Evolutionary conservation across 257 asterid species (phyloP).

Genomic region (Linaria vulgaris): DNA sequence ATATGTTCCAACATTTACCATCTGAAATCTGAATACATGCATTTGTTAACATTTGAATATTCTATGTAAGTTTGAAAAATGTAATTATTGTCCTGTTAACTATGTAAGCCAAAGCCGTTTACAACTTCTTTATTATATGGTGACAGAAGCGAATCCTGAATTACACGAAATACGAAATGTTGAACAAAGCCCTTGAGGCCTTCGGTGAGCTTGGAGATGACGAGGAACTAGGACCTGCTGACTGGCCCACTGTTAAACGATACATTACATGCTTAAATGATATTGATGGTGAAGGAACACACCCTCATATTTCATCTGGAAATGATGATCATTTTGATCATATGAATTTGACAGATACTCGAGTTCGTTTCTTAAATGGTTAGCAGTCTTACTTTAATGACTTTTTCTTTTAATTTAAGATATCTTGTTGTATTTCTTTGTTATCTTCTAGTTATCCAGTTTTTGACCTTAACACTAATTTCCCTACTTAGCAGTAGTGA

Average conservation of each 20-base stretch:
- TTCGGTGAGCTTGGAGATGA: constrained; percentile 93
- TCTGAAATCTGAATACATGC: constrained; percentile 8
- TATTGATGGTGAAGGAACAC: constrained; percentile 59
- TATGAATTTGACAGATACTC: constrained; percentile 74
- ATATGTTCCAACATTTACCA: not conserved
- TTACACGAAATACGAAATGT: constrained; percentile 86
- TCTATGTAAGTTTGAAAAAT: constrained; percentile 14
- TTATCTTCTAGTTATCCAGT: not conserved
- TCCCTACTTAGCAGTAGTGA: constrained; percentile 1
- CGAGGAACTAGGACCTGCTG: constrained; percentile 95
- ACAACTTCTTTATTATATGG: constrained; percentile 11
- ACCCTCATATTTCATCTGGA: constrained; percentile 65
- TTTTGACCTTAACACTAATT: constrained; percentile 15
- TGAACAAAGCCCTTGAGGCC: constrained; percentile 92
- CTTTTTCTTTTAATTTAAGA: constrained; percentile 21
- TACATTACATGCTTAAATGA: constrained; percentile 70
- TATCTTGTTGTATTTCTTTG: constrained; percentile 11
- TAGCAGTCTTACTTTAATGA: constrained; percentile 28
- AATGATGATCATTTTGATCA: constrained; percentile 42
- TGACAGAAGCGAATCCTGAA: constrained; percentile 70
- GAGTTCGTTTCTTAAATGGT: constrained; percentile 90
- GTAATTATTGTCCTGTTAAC: not conserved
- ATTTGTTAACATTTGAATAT: constrained; percentile 6
- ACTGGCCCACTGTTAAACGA: constrained; percentile 83
- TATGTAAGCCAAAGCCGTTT: constrained; percentile 1